A percentile compares a stretch with the other conserved stretches of the same genome.
Conservation (phyloP, 352 stramenopile species). For the Pythium pyrilobum region DNA sequence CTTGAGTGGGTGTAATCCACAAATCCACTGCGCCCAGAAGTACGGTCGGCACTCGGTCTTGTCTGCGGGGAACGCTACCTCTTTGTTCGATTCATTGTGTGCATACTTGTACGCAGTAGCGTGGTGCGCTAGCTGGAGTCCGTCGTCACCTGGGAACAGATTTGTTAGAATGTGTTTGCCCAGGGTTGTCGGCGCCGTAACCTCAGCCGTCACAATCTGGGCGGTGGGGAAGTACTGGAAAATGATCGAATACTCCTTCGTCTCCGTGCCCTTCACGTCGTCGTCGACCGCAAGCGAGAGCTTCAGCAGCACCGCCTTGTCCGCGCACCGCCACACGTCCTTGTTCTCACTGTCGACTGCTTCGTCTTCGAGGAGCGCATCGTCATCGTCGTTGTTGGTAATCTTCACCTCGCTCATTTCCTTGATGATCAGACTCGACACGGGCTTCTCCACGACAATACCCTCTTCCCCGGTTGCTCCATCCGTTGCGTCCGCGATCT, state of each 20-base stretch:
- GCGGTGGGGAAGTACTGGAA: constrained; percentile 60
- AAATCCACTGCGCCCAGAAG: constrained; percentile 76
- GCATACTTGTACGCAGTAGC: constrained; percentile 46
- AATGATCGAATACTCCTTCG: constrained; percentile 41
- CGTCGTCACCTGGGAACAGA: constrained; percentile 62
- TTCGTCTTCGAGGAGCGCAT: constrained; percentile 8
- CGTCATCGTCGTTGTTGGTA: constrained; percentile 25
- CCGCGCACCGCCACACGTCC: constrained; percentile 48
- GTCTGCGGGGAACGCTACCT: constrained; percentile 43
- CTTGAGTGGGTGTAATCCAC: constrained; percentile 45
- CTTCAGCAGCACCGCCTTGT: constrained; percentile 44
- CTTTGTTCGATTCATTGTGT: constrained; percentile 13
- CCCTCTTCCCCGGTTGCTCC: constrained; percentile 2
- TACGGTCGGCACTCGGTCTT: constrained; percentile 38
- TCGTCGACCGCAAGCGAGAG: constrained; percentile 40
- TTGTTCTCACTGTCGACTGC: constrained; percentile 9
- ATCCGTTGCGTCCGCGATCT: constrained; percentile 22
- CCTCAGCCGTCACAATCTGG: constrained; percentile 50
- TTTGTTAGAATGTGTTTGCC: constrained; percentile 28
- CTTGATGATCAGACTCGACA: constrained; percentile 8
- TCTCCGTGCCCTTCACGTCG: constrained; percentile 19
- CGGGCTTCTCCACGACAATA: neutral
- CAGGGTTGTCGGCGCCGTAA: constrained; percentile 20
- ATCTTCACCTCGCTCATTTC: constrained; percentile 33
- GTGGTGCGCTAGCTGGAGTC: constrained; percentile 31